Percentiles rank a stretch among this genome's conserved stretches.
phyloP scores from a whole-genome alignment of 2,329 filamentous ascomycete genomes.

The Bipolaris oryzae region DNA sequence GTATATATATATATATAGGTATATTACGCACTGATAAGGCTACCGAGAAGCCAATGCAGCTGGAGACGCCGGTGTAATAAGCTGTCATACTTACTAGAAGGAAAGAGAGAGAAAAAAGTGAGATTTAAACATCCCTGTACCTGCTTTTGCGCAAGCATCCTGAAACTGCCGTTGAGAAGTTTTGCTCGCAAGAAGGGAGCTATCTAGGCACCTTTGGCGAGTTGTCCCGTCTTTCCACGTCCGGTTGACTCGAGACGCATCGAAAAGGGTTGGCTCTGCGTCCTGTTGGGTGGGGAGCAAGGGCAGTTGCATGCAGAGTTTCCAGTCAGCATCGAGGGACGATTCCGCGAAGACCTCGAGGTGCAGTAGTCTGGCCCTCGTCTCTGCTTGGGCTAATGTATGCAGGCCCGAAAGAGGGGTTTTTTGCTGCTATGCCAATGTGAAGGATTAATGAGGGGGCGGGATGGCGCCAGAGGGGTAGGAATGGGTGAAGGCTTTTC shows the following conservation, averaged over 20 bases:
- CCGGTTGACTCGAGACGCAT: constrained; percentile 15
- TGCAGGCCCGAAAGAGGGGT: constrained; percentile 32
- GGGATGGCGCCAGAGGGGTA: not conserved
- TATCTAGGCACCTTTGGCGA: constrained; percentile 9
- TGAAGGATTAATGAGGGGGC: constrained; percentile 13
- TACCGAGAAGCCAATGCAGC: not conserved
- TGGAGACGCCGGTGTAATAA: too few species aligned
- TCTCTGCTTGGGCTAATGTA: constrained; percentile 33
- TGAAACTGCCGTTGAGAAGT: constrained; percentile 4
- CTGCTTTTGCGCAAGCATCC: not conserved
- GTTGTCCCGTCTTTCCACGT: constrained; percentile 3
- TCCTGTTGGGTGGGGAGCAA: constrained; percentile 10
- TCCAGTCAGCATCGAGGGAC: constrained; percentile 25
- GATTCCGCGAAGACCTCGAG: constrained; percentile 27
- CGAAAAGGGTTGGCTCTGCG: constrained; percentile 24
- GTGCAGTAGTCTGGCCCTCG: constrained; percentile 30
- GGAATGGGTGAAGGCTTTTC: not conserved
- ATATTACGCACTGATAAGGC: not conserved
- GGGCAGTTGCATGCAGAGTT: constrained; percentile 13
- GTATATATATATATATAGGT: not conserved
- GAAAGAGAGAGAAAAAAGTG: not conserved
- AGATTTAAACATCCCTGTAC: not conserved
- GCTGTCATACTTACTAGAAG: not conserved
- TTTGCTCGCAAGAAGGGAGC: not conserved
- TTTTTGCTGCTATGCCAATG: constrained; percentile 5